A percentile compares a stretch with the other conserved stretches of the same genome.
Evolutionary conservation across 352 stramenopile species (phyloP).

Genomic region (Pythium phragmiticola): DNA sequence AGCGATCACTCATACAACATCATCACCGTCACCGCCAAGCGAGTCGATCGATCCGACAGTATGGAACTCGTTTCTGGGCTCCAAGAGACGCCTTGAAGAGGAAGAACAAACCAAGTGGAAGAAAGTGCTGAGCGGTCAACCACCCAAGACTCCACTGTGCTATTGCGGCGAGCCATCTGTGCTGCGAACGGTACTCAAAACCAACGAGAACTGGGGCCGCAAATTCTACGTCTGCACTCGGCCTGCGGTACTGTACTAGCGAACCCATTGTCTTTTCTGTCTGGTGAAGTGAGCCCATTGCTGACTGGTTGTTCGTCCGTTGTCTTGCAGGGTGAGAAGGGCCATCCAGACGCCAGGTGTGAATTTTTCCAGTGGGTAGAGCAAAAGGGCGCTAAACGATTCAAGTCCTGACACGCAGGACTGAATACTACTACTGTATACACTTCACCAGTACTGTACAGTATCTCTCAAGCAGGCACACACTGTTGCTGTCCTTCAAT

Average conservation of each 20-base stretch:
- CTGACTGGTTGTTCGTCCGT: background rate
- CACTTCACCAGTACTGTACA: background rate
- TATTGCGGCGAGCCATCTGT: conserved; percentile 66
- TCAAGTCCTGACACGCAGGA: conserved; percentile 14
- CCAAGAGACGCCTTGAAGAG: conserved; percentile 34
- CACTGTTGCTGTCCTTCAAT: background rate
- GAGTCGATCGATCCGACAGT: conserved; percentile 12
- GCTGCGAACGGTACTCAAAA: conserved; percentile 75
- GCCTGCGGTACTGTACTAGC: conserved; percentile 41
- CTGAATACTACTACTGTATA: background rate
- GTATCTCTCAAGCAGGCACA: too few species aligned
- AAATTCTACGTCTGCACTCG: conserved; percentile 89
- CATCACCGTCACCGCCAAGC: background rate
- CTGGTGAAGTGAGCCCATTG: background rate
- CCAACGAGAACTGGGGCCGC: conserved; percentile 76
- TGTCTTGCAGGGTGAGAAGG: conserved; percentile 59
- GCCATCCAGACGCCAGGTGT: conserved; percentile 71
- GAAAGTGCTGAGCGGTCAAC: conserved; percentile 60
- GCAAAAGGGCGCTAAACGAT: conserved; percentile 29
- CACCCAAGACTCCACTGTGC: conserved; percentile 61
- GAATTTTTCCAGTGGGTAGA: conserved; percentile 87
- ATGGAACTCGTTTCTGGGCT: conserved; percentile 25
- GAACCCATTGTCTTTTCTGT: background rate
- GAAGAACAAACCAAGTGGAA: conserved; percentile 53
- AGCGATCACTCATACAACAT: background rate